Evolutionary conservation across 768 basidiomycete genomes (phyloP).

Genomic region (Suillus decipiens): DNA sequence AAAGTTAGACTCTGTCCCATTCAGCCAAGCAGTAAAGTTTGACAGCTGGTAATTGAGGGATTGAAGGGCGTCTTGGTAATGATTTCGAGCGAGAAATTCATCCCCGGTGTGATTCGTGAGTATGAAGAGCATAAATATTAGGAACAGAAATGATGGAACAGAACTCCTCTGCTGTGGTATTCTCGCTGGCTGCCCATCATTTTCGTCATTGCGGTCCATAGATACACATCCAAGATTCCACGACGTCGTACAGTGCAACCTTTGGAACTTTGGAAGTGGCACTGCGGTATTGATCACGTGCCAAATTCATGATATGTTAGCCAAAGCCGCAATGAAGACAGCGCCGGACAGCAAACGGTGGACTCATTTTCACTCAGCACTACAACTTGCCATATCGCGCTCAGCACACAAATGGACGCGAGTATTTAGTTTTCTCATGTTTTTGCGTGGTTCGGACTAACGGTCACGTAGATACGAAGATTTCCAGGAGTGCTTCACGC

Average conservation of each 20-base stretch:
- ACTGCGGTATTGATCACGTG: conserved; percentile 23
- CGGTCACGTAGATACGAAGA: conserved; percentile 44
- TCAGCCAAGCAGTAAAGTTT: conserved; percentile 79
- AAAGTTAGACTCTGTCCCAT: conserved; percentile 66
- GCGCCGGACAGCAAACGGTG: conserved; percentile 46
- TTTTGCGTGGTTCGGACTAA: not conserved
- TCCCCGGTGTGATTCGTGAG: conserved; percentile 75
- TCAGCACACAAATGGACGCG: conserved; percentile 57
- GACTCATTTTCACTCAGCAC: conserved; percentile 51
- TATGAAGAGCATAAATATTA: conserved; percentile 75
- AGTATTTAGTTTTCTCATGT: conserved; percentile 21
- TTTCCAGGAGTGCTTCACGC: conserved; percentile 63
- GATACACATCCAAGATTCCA: conserved; percentile 1
- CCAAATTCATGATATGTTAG: conserved; percentile 7
- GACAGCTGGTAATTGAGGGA: conserved; percentile 58
- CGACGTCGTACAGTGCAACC: not conserved
- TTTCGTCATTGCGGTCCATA: conserved; percentile 35
- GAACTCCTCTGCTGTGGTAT: conserved; percentile 55
- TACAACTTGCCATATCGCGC: conserved; percentile 54
- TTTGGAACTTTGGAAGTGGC: not conserved
- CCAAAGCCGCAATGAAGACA: conserved; percentile 16
- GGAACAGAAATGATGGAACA: conserved; percentile 71
- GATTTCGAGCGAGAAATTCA: conserved; percentile 61
- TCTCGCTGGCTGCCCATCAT: conserved; percentile 17
- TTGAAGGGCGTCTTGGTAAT: conserved; percentile 66